Evolutionary conservation across 2,329 filamentous ascomycete species (phyloP).

Genomic region (Fusarium dimerum): DNA sequence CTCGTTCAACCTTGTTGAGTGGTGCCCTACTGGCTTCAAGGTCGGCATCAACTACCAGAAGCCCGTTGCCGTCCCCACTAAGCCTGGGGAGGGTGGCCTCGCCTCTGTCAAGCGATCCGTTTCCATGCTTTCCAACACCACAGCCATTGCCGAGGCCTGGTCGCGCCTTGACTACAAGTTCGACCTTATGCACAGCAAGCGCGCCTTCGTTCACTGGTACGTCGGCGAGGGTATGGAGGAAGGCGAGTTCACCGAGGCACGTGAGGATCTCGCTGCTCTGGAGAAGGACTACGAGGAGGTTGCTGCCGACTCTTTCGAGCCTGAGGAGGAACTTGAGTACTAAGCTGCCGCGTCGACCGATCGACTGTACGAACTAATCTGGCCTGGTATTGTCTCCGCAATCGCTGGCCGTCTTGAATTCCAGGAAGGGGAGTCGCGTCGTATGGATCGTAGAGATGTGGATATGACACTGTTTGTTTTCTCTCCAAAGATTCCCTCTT

Average conservation of each 20-base stretch:
- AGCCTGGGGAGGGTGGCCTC: slow-evolving; percentile 58
- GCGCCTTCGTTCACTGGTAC: slow-evolving; percentile 76
- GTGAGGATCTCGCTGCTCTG: slow-evolving; percentile 81
- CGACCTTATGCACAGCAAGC: slow-evolving; percentile 78
- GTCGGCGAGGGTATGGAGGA: slow-evolving; percentile 93
- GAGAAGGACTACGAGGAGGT: slow-evolving; percentile 90
- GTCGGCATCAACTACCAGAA: slow-evolving; percentile 75
- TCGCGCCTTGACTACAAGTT: slow-evolving; percentile 74
- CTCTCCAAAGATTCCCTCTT: slow-evolving; percentile 25
- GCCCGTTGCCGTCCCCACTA: slow-evolving; percentile 58
- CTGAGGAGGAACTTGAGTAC: slow-evolving; percentile 74
- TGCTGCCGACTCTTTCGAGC: slow-evolving; percentile 68
- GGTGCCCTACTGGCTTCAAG: slow-evolving; percentile 77
- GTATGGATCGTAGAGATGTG: slow-evolving; percentile 23
- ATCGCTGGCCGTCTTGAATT: slow-evolving; percentile 12
- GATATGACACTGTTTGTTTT: slow-evolving; percentile 23
- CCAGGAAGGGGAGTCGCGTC: slow-evolving; percentile 13
- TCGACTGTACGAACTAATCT: slow-evolving; percentile 18
- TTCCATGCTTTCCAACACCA: slow-evolving; percentile 75
- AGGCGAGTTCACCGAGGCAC: slow-evolving; percentile 84
- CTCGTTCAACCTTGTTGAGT: slow-evolving; percentile 73
- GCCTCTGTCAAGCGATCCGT: slow-evolving; percentile 64
- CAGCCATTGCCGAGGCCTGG: slow-evolving; percentile 73
- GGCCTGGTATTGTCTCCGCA: slow-evolving; percentile 21
- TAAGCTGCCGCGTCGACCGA: slow-evolving; percentile 46